These are phyloP conservation scores for Achaetomiella virescens DNA, from an alignment of 495 filamentous ascomycete genomes.

Conservation along the genomic window DNA sequence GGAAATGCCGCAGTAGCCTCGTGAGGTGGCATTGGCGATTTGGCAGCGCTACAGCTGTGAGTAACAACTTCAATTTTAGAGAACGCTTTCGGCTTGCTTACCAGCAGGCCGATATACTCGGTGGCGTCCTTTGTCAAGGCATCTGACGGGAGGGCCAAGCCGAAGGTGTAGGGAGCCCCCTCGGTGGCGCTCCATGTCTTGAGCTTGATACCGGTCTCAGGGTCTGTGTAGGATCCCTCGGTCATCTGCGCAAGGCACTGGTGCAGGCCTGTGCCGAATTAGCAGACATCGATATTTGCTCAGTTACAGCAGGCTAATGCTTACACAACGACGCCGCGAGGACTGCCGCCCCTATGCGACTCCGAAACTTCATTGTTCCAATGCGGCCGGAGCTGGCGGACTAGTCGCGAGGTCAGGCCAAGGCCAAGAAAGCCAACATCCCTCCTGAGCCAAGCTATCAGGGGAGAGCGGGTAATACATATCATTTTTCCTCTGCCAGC, in stretches of 20 bases:
- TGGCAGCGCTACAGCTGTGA: slow-evolving; percentile 22
- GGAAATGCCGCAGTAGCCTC: slow-evolving; percentile 54
- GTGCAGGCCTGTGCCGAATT: slow-evolving; percentile 23
- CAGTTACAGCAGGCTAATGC: neutral
- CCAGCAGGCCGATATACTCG: slow-evolving; percentile 55
- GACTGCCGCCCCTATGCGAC: slow-evolving; percentile 23
- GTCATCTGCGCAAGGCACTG: slow-evolving; percentile 22
- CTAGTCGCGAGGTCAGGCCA: slow-evolving; percentile 14
- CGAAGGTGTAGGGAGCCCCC: slow-evolving; percentile 41
- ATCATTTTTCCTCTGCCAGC: slow-evolving; percentile 1
- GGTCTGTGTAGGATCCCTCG: slow-evolving; percentile 32
- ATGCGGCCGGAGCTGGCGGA: slow-evolving; percentile 12
- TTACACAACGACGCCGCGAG: slow-evolving; percentile 28
- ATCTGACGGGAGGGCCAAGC: slow-evolving; percentile 49
- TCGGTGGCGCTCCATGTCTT: slow-evolving; percentile 31
- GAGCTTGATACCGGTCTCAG: slow-evolving; percentile 38
- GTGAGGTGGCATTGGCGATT: slow-evolving; percentile 17
- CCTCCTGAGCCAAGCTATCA: neutral
- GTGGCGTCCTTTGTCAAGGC: slow-evolving; percentile 44
- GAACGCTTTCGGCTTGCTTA: slow-evolving; percentile 21
- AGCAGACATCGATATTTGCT: slow-evolving; percentile 9
- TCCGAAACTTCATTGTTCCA: slow-evolving; percentile 29
- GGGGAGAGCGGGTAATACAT: slow-evolving; percentile 13
- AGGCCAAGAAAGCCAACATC: slow-evolving; percentile 16
- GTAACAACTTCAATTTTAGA: neutral